Evolutionary conservation across 108 stramenopile genomes (phyloP), one percentile per base, ranked within the genome.

Genomic region (Skeletonema potamos): DNA sequence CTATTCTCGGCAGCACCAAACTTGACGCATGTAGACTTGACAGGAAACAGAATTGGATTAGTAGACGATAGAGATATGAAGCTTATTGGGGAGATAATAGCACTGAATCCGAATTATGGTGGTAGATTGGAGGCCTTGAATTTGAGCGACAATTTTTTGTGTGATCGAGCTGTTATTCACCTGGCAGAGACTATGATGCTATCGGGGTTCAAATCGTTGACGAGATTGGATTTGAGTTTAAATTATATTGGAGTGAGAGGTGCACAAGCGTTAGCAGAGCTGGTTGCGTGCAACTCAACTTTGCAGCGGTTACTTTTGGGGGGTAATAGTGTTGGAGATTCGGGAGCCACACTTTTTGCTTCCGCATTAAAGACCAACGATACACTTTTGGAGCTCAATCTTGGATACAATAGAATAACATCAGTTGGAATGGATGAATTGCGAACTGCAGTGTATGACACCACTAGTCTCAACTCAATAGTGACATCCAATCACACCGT

Each of bases 161-260:
- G 30, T 27, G 56, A 57, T 29, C 13, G 15, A 30, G 56, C 56
- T 57, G 15, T 10, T 13, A 57, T 57, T 29, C 30, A 29, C 15
- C 56, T 57, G 12, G 56, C 56, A 29, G 30, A 27, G 30, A 22
- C 12, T 4, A 27, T 57, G 56, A 41, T 41, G 39, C 15, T n/a
- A n/a, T 12, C 12, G 13, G 30, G 20, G 11, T 57, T 27, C 1
- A 24, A 57, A 57, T 29, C 27, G 30, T 24, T 57, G 56, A 57
- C 20, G 30, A 57, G 30, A 30, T 27, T 57, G 30, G 20, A 57
- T 57, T 29, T 57, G 20, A 29, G 56, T 27, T 27, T 30, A 18
- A 57, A 57, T 57, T 57, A 30, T 29, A 57, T 57, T 57, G 56
- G 56, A 29, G 30, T 57, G 22, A 27, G 56, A 29, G 56, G 56